Percentiles rank a stretch among this genome's conserved stretches.
phyloP scores from a whole-genome alignment of 2,329 filamentous ascomycete genomes.

The Venturia effusa region DNA sequence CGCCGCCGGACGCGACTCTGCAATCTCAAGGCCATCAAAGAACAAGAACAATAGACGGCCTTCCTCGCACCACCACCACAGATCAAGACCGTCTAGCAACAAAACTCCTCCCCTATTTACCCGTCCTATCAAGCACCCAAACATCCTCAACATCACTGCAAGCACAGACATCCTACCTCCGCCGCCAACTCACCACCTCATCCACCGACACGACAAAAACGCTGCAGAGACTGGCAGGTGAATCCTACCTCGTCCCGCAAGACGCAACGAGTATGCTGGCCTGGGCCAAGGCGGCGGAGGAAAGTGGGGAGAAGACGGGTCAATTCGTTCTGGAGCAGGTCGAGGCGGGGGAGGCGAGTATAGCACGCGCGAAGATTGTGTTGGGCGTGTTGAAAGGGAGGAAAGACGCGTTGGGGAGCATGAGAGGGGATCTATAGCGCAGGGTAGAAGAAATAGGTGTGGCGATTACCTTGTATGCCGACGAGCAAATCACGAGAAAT shows the following conservation, averaged over 20 bases:
- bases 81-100: conserved; percentile 12
- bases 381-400: neutral
- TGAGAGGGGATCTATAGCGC: conserved; percentile 2
- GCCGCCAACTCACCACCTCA: conserved; percentile 21
- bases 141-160: conserved; percentile 22
- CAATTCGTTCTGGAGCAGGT: conserved; percentile 7
- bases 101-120: conserved; percentile 22
- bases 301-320: conserved; percentile 6
- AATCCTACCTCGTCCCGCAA: conserved; percentile 28
- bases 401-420: conserved; percentile 2
- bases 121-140: conserved; percentile 18
- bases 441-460: too few relatives aligned
- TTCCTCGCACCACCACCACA: neutral
- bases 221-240: conserved; percentile 24
- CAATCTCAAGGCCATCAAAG: neutral
- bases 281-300: conserved; percentile 14
- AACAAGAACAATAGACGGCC: neutral
- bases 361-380: conserved; percentile 5
- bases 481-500: too few relatives aligned
- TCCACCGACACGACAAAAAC: conserved; percentile 21
- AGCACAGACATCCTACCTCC: conserved; percentile 24
- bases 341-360: conserved; percentile 7
- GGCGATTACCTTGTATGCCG: too few relatives aligned
- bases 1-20: neutral
- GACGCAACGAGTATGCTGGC: conserved; percentile 13